A percentile compares a stretch with the other conserved stretches of the same genome.
Evolutionary conservation across 345 rosid genomes (phyloP).

Genomic region (Citrus sinensis): DVS_A1.0 CM039169.1:33379501-33380000

Average conservation of each 20-base stretch:
- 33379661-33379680: slow-evolving; percentile 30
- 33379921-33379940: not conserved
- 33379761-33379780: slow-evolving; percentile 14
- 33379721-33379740: too few relatives aligned
- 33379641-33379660: slow-evolving; percentile 19
- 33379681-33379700: not conserved
- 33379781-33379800: slow-evolving; percentile 13
- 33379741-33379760: too few relatives aligned
- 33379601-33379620: slow-evolving; percentile 8
- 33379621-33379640: slow-evolving; percentile 24
- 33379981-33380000: not conserved
- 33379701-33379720: not conserved
- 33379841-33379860: slow-evolving; percentile 13
- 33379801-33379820: not conserved
- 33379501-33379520: slow-evolving; percentile 26
- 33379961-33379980: not conserved
- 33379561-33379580: slow-evolving; percentile 8
- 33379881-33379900: not conserved
- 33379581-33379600: not conserved
- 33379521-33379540: slow-evolving; percentile 31
- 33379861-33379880: not conserved
- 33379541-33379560: slow-evolving; percentile 27
- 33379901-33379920: slow-evolving; percentile 12
- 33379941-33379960: not conserved
- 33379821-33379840: not conserved